These are phyloP conservation scores for Linnemannia zychae DNA, from an alignment of 192 early-diverging fungal species.

Conservation along the genomic window DNA sequence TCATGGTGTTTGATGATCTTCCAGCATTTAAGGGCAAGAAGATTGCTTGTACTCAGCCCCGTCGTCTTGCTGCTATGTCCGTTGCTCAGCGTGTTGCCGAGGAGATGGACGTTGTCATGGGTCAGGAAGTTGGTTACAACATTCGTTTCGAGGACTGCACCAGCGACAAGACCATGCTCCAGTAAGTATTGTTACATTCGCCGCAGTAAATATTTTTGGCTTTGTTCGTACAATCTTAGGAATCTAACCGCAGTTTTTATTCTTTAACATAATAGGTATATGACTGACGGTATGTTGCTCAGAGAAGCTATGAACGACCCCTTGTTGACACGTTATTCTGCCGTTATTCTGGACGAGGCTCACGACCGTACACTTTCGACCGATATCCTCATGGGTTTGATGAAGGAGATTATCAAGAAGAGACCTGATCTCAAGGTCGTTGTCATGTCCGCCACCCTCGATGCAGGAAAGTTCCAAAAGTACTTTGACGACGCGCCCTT, in stretches of 20 bases:
- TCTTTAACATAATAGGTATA: conserved; percentile 69
- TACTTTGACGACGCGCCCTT: conserved; percentile 98
- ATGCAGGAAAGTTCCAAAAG: conserved; percentile 98
- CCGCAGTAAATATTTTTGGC: conserved; percentile 28
- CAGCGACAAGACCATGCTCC: conserved; percentile 84
- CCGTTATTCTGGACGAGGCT: conserved; percentile 97
- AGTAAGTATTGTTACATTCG: conserved; percentile 58
- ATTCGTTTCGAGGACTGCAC: conserved; percentile 99
- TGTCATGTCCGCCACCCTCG: conserved; percentile 98
- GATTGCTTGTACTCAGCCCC: conserved; percentile 99
- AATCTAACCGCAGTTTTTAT: conserved; percentile 11
- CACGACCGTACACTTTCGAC: conserved; percentile 97
- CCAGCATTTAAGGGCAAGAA: conserved; percentile 90
- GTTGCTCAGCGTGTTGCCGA: conserved; percentile 99
- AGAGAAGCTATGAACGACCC: conserved; percentile 98
- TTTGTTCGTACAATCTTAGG: not conserved
- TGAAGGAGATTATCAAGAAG: conserved; percentile 88
- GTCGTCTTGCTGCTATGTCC: conserved; percentile 99
- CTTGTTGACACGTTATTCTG: conserved; percentile 87
- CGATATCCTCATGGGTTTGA: conserved; percentile 98
- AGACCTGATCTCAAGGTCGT: conserved; percentile 91
- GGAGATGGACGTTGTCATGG: conserved; percentile 94
- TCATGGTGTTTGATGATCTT: conserved; percentile 90
- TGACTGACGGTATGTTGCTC: conserved; percentile 99
- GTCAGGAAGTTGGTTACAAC: conserved; percentile 96